Percentiles rank a stretch among this genome's conserved stretches.
Conservation (phyloP, 2,329 filamentous ascomycete species). For the Berkeleyomyces rouxiae region DNA sequence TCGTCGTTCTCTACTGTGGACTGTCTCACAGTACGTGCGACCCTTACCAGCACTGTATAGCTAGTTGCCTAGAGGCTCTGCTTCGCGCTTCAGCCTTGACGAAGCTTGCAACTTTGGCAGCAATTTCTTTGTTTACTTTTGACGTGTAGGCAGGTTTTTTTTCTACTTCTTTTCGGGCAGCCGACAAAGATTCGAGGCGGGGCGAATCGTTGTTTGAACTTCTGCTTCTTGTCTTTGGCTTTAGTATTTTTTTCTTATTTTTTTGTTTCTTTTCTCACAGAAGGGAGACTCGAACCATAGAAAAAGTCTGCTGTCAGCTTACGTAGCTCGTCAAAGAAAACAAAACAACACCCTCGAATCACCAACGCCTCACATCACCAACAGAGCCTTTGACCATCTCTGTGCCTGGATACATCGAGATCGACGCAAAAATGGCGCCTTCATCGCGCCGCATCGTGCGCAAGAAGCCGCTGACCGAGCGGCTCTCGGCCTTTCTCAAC, state of each 20-base stretch:
- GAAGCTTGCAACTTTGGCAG: not conserved
- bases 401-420: not conserved
- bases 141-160: not conserved
- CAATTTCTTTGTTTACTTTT: not conserved
- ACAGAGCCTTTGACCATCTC: not conserved
- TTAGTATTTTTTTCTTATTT: not conserved
- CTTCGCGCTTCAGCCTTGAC: conserved; percentile 4
- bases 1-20: too few species aligned
- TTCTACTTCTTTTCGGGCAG: not conserved
- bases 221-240: not conserved
- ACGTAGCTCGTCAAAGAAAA: not conserved
- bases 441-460: conserved; percentile 58
- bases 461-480: conserved; percentile 60
- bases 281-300: not conserved
- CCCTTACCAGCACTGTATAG: not conserved
- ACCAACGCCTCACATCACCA: not conserved
- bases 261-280: not conserved
- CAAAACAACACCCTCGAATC: not conserved
- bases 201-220: not conserved
- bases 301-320: not conserved
- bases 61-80: not conserved
- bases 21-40: not conserved
- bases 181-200: not conserved
- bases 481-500: conserved; percentile 65
- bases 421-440: conserved; percentile 1